Evolutionary conservation across 345 rosid genomes (phyloP).

Genomic region (Bruguiera parviflora): DNA sequence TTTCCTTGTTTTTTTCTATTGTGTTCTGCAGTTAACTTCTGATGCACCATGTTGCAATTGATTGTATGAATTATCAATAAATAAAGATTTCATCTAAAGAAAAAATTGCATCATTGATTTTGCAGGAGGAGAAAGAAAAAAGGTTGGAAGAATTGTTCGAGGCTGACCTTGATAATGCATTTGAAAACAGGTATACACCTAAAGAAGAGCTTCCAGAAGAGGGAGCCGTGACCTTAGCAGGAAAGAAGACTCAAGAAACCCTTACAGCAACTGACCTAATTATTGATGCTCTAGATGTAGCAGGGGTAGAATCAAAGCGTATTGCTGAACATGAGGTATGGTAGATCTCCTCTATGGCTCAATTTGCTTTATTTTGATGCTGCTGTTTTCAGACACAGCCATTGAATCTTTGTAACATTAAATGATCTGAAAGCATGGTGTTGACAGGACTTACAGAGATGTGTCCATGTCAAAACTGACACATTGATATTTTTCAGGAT

Average conservation of each 20-base stretch:
- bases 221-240: constrained; percentile 87
- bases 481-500: constrained; percentile 45
- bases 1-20: constrained; percentile 8
- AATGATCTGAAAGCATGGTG: background rate
- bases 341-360: background rate
- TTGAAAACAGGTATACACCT: constrained; percentile 52
- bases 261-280: constrained; percentile 77
- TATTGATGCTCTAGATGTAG: constrained; percentile 71
- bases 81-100: background rate
- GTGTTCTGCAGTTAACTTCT: background rate
- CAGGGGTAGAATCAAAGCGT: constrained; percentile 64
- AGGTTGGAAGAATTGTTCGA: constrained; percentile 91
- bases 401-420: background rate
- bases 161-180: constrained; percentile 70
- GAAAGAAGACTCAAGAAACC: constrained; percentile 73
- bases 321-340: constrained; percentile 67
- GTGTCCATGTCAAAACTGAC: constrained; percentile 7
- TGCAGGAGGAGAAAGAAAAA: constrained; percentile 96
- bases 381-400: background rate
- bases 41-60: constrained; percentile 4
- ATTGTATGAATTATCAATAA: background rate
- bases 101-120: constrained; percentile 17
- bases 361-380: background rate
- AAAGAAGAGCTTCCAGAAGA: constrained; percentile 84
- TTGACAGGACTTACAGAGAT: background rate